Base-by-base conservation (phyloP, 805 yeast species). In the Cyberlindnera maclurae region DNA sequence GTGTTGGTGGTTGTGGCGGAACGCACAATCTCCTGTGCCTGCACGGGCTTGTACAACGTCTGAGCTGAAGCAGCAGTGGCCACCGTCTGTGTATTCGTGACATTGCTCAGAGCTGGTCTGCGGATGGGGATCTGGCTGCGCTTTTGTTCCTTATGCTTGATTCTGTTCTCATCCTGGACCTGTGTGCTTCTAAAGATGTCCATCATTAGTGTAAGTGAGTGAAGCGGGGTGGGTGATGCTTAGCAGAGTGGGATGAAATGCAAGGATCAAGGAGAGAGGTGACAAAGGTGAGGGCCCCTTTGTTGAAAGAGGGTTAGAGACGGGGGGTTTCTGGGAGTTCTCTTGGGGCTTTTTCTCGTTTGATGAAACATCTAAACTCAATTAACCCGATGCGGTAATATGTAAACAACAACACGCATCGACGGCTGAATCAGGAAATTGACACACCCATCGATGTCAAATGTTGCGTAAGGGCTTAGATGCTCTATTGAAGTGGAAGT, bases 61-160 rank as follows among this genome's bases (percentile, higher is more conserved):
- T 20, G 17, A 9, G 15, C 15, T 4, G 31, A 18, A 22, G 28
- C 27, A 26, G 30, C 18, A 11, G 37, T 27, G 15, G 26, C 60
- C 15, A 27, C 15, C 15, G 29, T 27, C 24, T 20, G 24, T 52
- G 52, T 61, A 54, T 43, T 55, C 33, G 54, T 50, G 42, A 50
- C 62, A 48, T 49, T 54, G 31, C 46, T 47, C 35, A 42, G 44
- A 20, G 49, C 62, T 42, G 43, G 51, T 57, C 50, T 52, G 41
- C 58, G 50, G 3, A 52, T 45, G 7, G 58, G 57, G 31, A 54
- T 51, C 40, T 50, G 53, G 7, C 55, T 49, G 39, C 45, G 47
- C 9, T 33, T 38, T 27, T 34, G 39, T 4, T 35, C 37, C 15
- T 38, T 36, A 12, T 40, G 38, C 32, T 37, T 44, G 32, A 49